A percentile compares a stretch with the other conserved stretches of the same genome.
Conservation (phyloP, 306 rosid genomes). For the Castanea sativa region DNA sequence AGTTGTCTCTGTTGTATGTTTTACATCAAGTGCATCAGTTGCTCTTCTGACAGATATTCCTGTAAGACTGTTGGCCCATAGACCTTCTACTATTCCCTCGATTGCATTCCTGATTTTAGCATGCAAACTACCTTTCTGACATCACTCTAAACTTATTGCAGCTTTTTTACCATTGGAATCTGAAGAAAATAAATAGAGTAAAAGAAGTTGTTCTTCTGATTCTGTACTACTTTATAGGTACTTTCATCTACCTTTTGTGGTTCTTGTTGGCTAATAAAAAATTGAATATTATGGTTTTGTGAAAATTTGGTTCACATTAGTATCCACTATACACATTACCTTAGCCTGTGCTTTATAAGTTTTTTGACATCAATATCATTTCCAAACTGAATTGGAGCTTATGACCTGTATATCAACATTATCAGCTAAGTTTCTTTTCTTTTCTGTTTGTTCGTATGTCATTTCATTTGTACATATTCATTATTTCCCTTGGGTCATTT, state of each 20-base stretch:
- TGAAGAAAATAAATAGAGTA: slow-evolving; percentile 41
- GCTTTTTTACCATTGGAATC: slow-evolving; percentile 59
- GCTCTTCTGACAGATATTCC: slow-evolving; percentile 60
- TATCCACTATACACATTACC: not conserved
- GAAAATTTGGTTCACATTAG: not conserved
- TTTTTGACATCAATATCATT: not conserved
- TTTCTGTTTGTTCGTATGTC: not conserved
- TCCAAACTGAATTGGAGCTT: not conserved
- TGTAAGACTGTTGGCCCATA: slow-evolving; percentile 38
- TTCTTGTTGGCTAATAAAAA: not conserved
- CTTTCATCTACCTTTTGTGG: slow-evolving; percentile 1
- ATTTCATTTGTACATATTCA: not conserved
- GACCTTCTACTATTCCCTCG: not conserved
- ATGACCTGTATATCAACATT: not conserved
- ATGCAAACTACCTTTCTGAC: slow-evolving; percentile 16
- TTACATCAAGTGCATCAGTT: slow-evolving; percentile 55
- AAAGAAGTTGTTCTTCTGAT: slow-evolving; percentile 41
- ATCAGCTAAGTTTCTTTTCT: not conserved
- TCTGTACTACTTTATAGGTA: slow-evolving; percentile 62
- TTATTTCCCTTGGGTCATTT: not conserved
- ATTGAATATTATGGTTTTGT: not conserved
- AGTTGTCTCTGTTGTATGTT: slow-evolving; percentile 52
- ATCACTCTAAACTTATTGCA: slow-evolving; percentile 30
- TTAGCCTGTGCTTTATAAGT: not conserved
- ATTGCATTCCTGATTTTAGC: slow-evolving; percentile 3